These are phyloP conservation scores for Malus hybrid DNA, from an alignment of 331 rosid genomes.

Conservation along the genomic window DNA sequence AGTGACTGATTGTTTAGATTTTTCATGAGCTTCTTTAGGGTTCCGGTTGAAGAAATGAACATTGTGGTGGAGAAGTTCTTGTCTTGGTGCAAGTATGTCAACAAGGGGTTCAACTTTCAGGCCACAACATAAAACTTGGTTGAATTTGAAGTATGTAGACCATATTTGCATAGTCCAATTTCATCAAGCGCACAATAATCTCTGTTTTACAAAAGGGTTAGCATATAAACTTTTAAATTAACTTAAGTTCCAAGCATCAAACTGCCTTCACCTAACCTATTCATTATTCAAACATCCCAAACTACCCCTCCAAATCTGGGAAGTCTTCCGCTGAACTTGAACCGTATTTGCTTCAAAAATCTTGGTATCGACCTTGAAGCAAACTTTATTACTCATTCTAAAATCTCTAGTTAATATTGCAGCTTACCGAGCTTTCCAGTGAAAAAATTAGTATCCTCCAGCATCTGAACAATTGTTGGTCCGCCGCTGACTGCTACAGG, in stretches of 20 bases:
- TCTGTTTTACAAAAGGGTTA: not conserved
- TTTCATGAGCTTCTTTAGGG: too few species aligned
- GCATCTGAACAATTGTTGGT: not conserved
- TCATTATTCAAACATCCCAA: not conserved
- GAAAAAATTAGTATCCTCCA: slow-evolving; percentile 1
- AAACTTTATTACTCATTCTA: not conserved
- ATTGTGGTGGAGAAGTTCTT: not conserved
- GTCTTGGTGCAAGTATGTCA: not conserved
- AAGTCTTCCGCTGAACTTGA: not conserved
- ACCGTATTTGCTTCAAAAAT: not conserved
- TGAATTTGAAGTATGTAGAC: not conserved
- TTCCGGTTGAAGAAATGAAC: not conserved
- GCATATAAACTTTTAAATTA: not conserved
- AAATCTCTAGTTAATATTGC: not conserved
- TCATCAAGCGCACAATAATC: not conserved
- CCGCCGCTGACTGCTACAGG: not conserved
- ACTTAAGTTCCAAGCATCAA: not conserved
- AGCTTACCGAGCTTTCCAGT: not conserved
- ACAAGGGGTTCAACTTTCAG: too few species aligned
- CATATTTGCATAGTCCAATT: not conserved
- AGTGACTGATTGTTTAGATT: too few species aligned
- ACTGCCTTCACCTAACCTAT: not conserved
- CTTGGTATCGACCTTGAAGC: not conserved
- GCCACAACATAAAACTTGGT: too few species aligned
- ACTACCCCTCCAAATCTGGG: not conserved